These are phyloP conservation scores for Vigna nakashimae DNA, from an alignment of 306 rosid genomes.

Conservation along the genomic window DNA sequence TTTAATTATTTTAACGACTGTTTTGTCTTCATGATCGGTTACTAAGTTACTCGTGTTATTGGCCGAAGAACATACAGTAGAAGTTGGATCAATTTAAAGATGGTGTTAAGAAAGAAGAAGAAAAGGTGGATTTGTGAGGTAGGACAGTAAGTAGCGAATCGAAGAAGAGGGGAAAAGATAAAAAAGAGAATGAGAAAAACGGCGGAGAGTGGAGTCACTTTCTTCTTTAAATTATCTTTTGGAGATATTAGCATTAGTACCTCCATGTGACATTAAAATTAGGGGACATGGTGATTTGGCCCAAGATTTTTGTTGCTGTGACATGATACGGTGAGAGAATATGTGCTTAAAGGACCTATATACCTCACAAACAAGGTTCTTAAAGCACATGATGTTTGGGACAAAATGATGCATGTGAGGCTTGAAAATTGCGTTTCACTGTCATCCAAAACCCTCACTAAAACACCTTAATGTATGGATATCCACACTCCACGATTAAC, in stretches of 20 bases:
- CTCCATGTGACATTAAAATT: constrained; percentile 40
- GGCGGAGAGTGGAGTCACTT: neutral
- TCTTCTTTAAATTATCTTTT: constrained; percentile 6
- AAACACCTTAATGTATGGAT: constrained; percentile 33
- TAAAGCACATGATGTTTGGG: constrained; percentile 58
- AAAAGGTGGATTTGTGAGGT: neutral
- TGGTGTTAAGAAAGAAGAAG: too few species aligned
- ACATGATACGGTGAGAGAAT: constrained; percentile 44
- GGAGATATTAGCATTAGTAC: constrained; percentile 42
- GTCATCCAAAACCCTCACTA: constrained; percentile 29
- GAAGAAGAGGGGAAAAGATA: neutral
- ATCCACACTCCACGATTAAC: constrained; percentile 46
- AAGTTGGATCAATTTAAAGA: neutral
- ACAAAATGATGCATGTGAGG: constrained; percentile 54
- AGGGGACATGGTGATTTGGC: constrained; percentile 46
- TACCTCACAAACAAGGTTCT: constrained; percentile 42
- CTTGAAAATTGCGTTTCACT: constrained; percentile 46
- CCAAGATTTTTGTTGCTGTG: constrained; percentile 36
- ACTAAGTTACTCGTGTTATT: too few species aligned
- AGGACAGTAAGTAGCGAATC: neutral
- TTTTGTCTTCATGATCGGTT: too few species aligned
- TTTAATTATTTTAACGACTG: too few species aligned
- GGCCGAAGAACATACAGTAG: too few species aligned
- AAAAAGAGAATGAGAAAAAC: neutral
- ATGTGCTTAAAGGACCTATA: constrained; percentile 38